A percentile compares a stretch with the other conserved stretches of the same genome.
Conservation (phyloP, 352 stramenopile species). For the Pythium insidiosum region DNA sequence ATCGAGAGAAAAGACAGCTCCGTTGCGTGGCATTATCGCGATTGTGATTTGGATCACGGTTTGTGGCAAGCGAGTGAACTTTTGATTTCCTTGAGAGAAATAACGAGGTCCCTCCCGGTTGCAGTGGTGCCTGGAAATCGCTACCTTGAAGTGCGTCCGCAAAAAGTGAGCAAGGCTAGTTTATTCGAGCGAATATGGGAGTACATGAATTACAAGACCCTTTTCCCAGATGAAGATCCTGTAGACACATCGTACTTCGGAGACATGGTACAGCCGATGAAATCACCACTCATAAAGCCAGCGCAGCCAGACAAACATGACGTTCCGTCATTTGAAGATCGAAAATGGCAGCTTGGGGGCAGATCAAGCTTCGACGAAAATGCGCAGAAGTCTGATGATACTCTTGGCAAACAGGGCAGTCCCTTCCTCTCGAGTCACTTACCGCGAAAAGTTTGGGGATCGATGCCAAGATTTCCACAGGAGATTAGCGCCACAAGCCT, state of each 20-base stretch:
- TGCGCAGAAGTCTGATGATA: no score
- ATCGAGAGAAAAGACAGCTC: slow-evolving; percentile 84
- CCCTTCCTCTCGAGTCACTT: neutral
- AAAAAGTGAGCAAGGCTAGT: slow-evolving; percentile 77
- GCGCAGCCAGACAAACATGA: no score
- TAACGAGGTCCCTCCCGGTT: slow-evolving; percentile 63
- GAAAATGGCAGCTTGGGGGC: no score
- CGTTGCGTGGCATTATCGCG: slow-evolving; percentile 86
- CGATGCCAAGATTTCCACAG: no score
- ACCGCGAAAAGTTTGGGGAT: no score
- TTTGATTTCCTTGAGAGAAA: slow-evolving; percentile 64
- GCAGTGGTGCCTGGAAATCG: slow-evolving; percentile 70
- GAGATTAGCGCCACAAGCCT: no score
- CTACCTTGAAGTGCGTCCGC: slow-evolving; percentile 63
- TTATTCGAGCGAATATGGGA: slow-evolving; percentile 81
- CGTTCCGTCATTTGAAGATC: no score
- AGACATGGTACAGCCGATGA: slow-evolving; percentile 29
- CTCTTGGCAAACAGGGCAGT: neutral
- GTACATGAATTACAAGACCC: slow-evolving; percentile 67
- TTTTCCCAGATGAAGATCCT: slow-evolving; percentile 59
- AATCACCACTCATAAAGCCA: slow-evolving; percentile 43
- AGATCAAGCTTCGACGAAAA: slow-evolving; percentile 13
- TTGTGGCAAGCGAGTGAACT: slow-evolving; percentile 89
- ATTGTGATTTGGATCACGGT: slow-evolving; percentile 82
- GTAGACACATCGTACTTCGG: slow-evolving; percentile 71